These are phyloP conservation scores for Stipa capillata DNA, from an alignment of 176 grass and related monocot genomes.

Conservation along the genomic window DNA sequence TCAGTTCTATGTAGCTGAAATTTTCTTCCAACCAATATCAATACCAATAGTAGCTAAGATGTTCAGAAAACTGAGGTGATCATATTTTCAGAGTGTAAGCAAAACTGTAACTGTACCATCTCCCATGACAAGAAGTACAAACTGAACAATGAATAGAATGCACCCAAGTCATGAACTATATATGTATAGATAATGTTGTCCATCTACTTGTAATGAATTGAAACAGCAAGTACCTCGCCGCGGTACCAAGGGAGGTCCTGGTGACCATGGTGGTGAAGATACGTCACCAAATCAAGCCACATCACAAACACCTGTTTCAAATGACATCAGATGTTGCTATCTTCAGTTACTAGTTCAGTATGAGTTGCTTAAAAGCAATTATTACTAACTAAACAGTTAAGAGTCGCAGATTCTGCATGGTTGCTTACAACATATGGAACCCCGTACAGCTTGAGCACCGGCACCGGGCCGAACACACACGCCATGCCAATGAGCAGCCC, in stretches of 20 bases:
- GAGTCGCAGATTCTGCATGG: neutral
- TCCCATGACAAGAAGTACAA: neutral
- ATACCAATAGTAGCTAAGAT: neutral
- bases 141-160: neutral
- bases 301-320: conserved; percentile 64
- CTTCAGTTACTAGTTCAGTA: neutral
- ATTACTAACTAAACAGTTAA: neutral
- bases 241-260: conserved; percentile 80
- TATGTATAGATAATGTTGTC: neutral
- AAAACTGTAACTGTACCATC: neutral
- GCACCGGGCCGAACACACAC: conserved; percentile 9
- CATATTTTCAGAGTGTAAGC: too few species aligned
- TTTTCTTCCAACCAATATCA: neutral
- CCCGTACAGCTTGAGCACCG: conserved; percentile 64
- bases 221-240: conserved; percentile 42
- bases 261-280: conserved; percentile 89
- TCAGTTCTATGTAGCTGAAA: neutral
- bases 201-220: neutral
- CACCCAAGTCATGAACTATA: neutral
- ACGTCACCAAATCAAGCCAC: conserved; percentile 88
- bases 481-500: conserved; percentile 44
- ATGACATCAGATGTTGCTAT: neutral
- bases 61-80: neutral
- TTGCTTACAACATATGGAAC: conserved; percentile 62
- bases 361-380: neutral